Conservation (phyloP, 148 eudicot species). For the Amaranthus palmeri region DNA sequence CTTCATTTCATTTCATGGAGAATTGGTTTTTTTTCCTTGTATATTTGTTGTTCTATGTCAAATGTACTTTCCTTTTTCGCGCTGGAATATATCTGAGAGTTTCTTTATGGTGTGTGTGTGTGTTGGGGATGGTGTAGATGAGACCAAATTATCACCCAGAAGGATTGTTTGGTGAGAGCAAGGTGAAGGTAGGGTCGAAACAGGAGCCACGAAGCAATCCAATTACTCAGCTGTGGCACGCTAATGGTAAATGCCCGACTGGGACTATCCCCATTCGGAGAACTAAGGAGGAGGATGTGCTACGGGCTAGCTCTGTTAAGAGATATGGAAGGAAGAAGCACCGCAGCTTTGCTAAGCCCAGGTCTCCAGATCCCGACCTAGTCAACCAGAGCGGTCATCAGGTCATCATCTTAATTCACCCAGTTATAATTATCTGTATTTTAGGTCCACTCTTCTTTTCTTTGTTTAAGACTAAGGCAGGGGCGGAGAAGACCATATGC, state of each 20-base stretch:
- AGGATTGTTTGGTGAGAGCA: conserved; percentile 62
- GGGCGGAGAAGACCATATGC: too few species aligned
- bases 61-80: too few species aligned
- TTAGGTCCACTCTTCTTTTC: too few species aligned
- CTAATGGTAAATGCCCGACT: conserved; percentile 62
- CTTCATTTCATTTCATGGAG: background rate
- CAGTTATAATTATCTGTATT: too few species aligned
- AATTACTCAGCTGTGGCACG: conserved; percentile 76
- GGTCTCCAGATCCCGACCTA: conserved; percentile 95
- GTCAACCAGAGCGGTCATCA: conserved; percentile 90
- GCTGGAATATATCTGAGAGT: background rate
- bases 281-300: conserved; percentile 71
- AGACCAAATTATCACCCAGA: conserved; percentile 88
- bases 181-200: conserved; percentile 26
- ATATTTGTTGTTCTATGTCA: background rate
- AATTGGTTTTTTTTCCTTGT: background rate
- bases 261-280: conserved; percentile 83
- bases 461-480: too few species aligned
- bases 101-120: background rate
- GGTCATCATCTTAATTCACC: conserved; percentile 29
- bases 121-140: conserved; percentile 31
- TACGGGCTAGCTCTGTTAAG: conserved; percentile 84
- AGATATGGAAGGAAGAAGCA: conserved; percentile 81
- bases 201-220: conserved; percentile 28
- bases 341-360: conserved; percentile 57